Conservation (phyloP, 768 basidiomycete species). For the Psilocybe cyanescens region DNA sequence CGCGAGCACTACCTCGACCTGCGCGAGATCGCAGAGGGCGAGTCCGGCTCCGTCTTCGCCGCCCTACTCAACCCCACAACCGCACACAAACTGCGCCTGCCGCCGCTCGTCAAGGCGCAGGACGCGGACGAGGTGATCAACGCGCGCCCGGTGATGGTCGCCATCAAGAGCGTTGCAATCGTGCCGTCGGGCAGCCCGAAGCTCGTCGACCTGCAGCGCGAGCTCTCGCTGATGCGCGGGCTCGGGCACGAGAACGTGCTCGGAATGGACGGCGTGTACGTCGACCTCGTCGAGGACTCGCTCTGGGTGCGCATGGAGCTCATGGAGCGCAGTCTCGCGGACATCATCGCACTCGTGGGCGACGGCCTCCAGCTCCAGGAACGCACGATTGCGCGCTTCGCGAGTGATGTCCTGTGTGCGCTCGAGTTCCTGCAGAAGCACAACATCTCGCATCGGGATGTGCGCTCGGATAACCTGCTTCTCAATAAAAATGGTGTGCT, state of each 20-base stretch:
- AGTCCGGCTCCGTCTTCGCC: conserved; percentile 72
- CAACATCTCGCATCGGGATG: conserved; percentile 80
- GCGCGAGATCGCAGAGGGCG: conserved; percentile 83
- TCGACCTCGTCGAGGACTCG: conserved; percentile 64
- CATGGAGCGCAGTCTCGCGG: conserved; percentile 87
- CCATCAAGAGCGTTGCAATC: conserved; percentile 76
- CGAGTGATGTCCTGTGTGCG: conserved; percentile 74
- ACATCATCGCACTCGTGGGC: conserved; percentile 67
- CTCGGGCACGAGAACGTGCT: conserved; percentile 67
- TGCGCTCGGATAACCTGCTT: conserved; percentile 83
- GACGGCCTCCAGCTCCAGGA: conserved; percentile 71
- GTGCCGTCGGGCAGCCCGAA: conserved; percentile 62
- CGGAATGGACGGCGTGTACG: conserved; percentile 70
- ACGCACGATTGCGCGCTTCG: conserved; percentile 71
- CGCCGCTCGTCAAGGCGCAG: conserved; percentile 39
- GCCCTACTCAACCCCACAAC: conserved; percentile 39
- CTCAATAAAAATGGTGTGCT: conserved; percentile 70
- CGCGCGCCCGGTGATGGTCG: conserved; percentile 52
- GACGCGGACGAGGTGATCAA: conserved; percentile 39
- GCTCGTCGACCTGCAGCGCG: conserved; percentile 62
- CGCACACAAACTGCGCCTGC: conserved; percentile 41
- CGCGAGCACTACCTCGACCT: conserved; percentile 66
- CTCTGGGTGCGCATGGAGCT: conserved; percentile 91
- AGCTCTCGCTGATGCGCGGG: conserved; percentile 61
- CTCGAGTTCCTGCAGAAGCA: conserved; percentile 67